Percentiles rank a stretch among this genome's conserved stretches.
Evolutionary conservation across 2,329 filamentous ascomycete genomes (phyloP).

Genomic region (Raffaelea ambrosiae): DNA sequence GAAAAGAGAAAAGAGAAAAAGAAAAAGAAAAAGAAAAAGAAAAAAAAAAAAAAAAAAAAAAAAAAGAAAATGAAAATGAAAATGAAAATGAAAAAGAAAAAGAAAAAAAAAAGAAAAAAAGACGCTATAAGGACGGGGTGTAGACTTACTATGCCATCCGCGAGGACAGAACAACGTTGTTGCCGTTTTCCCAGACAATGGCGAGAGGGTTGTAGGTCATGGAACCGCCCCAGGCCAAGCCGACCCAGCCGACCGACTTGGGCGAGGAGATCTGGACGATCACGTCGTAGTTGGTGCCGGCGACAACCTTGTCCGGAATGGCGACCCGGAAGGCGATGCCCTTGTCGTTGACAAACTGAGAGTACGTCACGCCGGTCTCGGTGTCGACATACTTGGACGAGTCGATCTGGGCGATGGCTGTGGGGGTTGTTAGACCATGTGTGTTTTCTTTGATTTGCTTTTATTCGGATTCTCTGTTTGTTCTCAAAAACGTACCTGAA

Average conservation of each 20-base stretch:
- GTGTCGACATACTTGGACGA: constrained; percentile 23
- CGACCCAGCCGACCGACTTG: constrained; percentile 35
- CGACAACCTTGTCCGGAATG: constrained; percentile 22
- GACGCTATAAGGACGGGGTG: constrained; percentile 15
- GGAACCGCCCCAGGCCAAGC: constrained; percentile 38
- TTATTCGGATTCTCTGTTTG: neutral
- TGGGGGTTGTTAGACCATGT: neutral
- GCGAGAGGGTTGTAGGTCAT: constrained; percentile 40
- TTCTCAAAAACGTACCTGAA: constrained; percentile 1
- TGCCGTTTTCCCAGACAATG: constrained; percentile 34
- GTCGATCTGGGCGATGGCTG: constrained; percentile 23
- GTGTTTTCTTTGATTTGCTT: constrained; percentile 4
- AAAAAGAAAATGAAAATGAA: too few species aligned
- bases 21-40: too few species aligned
- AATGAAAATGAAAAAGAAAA: too few species aligned
- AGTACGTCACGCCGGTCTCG: constrained; percentile 33
- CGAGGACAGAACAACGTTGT: constrained; percentile 29
- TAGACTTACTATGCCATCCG: constrained; percentile 34
- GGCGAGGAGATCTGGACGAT: constrained; percentile 34
- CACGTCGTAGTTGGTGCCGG: constrained; percentile 19
- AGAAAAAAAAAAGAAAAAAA: too few species aligned
- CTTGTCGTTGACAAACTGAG: constrained; percentile 29
- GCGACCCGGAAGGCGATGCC: constrained; percentile 26
- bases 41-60: too few species aligned
- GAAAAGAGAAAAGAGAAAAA: too few species aligned